Evolutionary conservation across 75 land plant species (phyloP), one percentile per base, ranked within the genome.

Genomic region (Cupressus sempervirens): DNA sequence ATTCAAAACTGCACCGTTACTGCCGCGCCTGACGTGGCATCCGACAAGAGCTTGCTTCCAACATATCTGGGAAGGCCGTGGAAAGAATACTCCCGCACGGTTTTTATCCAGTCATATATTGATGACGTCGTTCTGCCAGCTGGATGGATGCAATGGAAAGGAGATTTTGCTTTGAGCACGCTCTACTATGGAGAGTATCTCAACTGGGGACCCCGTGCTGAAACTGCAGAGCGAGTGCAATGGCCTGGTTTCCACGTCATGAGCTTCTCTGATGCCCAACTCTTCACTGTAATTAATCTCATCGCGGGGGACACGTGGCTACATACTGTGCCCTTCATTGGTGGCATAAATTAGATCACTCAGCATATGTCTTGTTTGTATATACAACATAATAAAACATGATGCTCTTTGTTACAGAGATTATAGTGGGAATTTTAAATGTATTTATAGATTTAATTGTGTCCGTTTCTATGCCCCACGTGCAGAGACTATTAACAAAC

Each of bases 111-210:
- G 26, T 38, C 62, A 35, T 7, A 35, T 32, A 29, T 87, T 32
- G 83, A 38, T 26, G 46, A n/a, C 40, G 67, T 85, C 9, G 23
- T 88, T 0, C 48, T 83, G 10, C 88, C 89, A 11, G 80, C 29
- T 12, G 89, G 89, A 0, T 88, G 89, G 89, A 6, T 76, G 12
- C 76, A 75, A 2, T 88, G 89, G 89, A 52, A 56, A 15, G 84
- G 79, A 34, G 15, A 23, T 46, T 81, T 82, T 26, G 88, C 77
- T 1, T 83, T 88, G 23, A 48, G 13, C 6, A 88, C 89, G 4
- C 40, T 88, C 9, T 88, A 86, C 84, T 88, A 72, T 18, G 89
- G 83, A 15, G 89, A 88, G 76, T 88, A 88, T 50, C 43, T 36
- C 30, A 86, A 86, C 84, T 30, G 16, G 34, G 89, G 89, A 36